phyloP scores from a whole-genome alignment of 805 yeast species.

The Metschnikowia kofuensis region DNA sequence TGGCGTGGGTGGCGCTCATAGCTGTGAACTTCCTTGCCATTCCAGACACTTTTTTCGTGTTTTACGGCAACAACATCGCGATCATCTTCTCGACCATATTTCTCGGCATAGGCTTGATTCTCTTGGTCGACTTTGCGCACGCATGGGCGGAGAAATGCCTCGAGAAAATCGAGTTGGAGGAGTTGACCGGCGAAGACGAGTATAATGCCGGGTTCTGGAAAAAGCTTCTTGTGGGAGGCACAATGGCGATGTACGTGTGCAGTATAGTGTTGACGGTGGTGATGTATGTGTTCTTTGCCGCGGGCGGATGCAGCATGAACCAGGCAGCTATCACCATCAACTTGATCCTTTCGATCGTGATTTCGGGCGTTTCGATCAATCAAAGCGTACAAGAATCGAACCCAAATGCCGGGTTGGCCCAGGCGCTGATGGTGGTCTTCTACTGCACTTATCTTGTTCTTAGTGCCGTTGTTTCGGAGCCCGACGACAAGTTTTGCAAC shows the following conservation, averaged over 20 bases:
- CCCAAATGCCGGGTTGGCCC: slow-evolving; percentile 95
- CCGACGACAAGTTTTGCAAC: slow-evolving; percentile 89
- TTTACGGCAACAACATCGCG: slow-evolving; percentile 90
- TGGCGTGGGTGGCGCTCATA: slow-evolving; percentile 55
- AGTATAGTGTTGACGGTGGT: slow-evolving; percentile 68
- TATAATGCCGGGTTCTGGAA: slow-evolving; percentile 67
- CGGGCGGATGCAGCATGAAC: slow-evolving; percentile 81
- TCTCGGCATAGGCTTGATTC: slow-evolving; percentile 82
- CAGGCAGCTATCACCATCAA: slow-evolving; percentile 82
- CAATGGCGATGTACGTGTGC: slow-evolving; percentile 77
- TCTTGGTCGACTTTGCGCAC: slow-evolving; percentile 95
- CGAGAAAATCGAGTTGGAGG: slow-evolving; percentile 82
- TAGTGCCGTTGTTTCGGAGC: slow-evolving; percentile 94
- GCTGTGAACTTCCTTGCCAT: slow-evolving; percentile 63
- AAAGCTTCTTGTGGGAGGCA: slow-evolving; percentile 77
- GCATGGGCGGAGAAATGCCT: slow-evolving; percentile 98
- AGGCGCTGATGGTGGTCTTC: slow-evolving; percentile 90
- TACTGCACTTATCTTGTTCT: slow-evolving; percentile 89
- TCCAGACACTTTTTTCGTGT: slow-evolving; percentile 82
- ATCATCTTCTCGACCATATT: slow-evolving; percentile 81
- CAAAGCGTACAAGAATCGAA: slow-evolving; percentile 87
- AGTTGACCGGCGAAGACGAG: slow-evolving; percentile 47
- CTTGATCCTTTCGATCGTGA: slow-evolving; percentile 57
- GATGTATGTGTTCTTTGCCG: slow-evolving; percentile 83
- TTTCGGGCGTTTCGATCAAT: slow-evolving; percentile 70